Conservation (phyloP, 768 basidiomycete genomes). For the Tricholoma hemisulphureum region DNA sequence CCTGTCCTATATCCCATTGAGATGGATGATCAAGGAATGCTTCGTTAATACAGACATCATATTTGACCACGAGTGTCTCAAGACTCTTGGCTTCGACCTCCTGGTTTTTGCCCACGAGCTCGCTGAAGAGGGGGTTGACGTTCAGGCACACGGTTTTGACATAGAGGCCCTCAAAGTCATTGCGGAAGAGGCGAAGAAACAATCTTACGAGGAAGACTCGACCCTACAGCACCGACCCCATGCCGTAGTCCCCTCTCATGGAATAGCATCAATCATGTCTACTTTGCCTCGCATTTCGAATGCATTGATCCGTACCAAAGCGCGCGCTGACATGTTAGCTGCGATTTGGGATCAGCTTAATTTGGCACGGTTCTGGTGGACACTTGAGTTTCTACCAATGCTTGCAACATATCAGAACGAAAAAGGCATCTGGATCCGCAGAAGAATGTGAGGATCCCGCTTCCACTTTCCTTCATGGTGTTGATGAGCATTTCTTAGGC, state of each 20-base stretch:
- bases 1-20: constrained; percentile 24
- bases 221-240: not conserved
- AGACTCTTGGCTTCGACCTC: constrained; percentile 19
- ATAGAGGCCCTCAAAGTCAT: constrained; percentile 2
- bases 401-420: constrained; percentile 20
- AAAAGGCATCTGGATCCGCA: constrained; percentile 23
- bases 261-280: not conserved
- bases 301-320: constrained; percentile 1
- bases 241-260: not conserved
- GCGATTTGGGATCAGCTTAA: constrained; percentile 22
- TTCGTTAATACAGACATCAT: constrained; percentile 19
- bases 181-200: constrained; percentile 1
- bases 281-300: constrained; percentile 5
- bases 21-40: constrained; percentile 32
- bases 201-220: not conserved
- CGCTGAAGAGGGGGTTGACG: not conserved
- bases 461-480: not conserved
- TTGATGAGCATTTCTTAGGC: constrained; percentile 14
- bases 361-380: constrained; percentile 22
- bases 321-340: constrained; percentile 15
- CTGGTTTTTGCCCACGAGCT: constrained; percentile 6
- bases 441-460: constrained; percentile 18
- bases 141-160: constrained; percentile 6
- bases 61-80: constrained; percentile 20
- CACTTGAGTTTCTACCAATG: constrained; percentile 23